A percentile compares a stretch with the other conserved stretches of the same genome.
phyloP scores from a whole-genome alignment of 2,329 filamentous ascomycete genomes.

The Fusarium verrucosum region DNA sequence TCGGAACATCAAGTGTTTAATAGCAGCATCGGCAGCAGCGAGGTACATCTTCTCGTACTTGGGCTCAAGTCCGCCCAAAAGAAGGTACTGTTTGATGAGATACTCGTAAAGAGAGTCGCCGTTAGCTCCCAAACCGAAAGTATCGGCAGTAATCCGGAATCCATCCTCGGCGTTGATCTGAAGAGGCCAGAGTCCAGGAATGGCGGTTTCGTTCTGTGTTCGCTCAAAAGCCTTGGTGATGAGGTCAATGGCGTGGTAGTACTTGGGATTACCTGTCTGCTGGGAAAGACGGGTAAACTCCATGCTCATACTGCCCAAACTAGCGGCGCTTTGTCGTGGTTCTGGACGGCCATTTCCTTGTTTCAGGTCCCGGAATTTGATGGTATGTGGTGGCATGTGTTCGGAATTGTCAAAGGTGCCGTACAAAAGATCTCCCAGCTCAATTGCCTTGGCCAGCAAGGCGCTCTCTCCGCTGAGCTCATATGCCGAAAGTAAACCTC shows the following conservation, averaged over 20 bases:
- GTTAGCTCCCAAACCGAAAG: constrained; percentile 59
- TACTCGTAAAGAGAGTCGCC: constrained; percentile 71
- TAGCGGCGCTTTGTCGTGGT: constrained; percentile 42
- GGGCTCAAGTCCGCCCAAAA: constrained; percentile 66
- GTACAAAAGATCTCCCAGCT: constrained; percentile 70
- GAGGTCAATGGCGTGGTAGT: constrained; percentile 67
- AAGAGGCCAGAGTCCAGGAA: constrained; percentile 71
- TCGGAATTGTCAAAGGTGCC: constrained; percentile 73
- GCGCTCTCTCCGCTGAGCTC: constrained; percentile 67
- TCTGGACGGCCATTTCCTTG: constrained; percentile 48
- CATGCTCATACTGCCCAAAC: constrained; percentile 65
- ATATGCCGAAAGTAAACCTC: constrained; percentile 72
- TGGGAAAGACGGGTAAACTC: constrained; percentile 72
- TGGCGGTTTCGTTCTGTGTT: constrained; percentile 60
- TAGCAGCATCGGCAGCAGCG: constrained; percentile 64
- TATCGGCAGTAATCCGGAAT: constrained; percentile 48
- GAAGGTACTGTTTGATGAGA: constrained; percentile 70
- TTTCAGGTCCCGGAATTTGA: constrained; percentile 54
- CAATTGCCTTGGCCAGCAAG: constrained; percentile 67
- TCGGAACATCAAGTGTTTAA: constrained; percentile 70
- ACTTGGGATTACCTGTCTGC: constrained; percentile 66
- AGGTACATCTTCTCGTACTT: constrained; percentile 51
- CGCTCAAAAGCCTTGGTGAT: constrained; percentile 64
- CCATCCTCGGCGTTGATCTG: constrained; percentile 56
- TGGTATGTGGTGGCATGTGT: constrained; percentile 64